Percentiles rank a stretch among this genome's conserved stretches.
phyloP scores from a whole-genome alignment of 768 basidiomycete genomes.

The Austroboletus festivus region DNA sequence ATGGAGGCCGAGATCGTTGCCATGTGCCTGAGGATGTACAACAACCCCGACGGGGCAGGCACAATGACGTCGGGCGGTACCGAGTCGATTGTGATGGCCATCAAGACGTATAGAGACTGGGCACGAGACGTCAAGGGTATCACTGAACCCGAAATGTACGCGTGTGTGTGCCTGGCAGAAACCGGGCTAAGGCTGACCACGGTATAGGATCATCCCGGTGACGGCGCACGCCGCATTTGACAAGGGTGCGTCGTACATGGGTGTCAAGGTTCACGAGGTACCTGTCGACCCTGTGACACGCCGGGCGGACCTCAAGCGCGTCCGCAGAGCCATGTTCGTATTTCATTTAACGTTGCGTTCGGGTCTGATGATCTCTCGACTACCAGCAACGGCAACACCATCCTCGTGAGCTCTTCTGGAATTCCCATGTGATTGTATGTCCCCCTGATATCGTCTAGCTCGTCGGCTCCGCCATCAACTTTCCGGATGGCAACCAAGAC shows the following conservation, averaged over 20 bases:
- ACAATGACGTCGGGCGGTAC: slow-evolving; percentile 95
- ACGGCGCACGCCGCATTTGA: slow-evolving; percentile 94
- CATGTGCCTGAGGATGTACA: slow-evolving; percentile 83
- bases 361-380: slow-evolving; percentile 5
- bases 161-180: no score
- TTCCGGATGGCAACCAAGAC: slow-evolving; percentile 84
- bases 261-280: slow-evolving; percentile 84
- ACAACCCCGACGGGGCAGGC: slow-evolving; percentile 82
- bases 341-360: not conserved
- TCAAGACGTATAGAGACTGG: slow-evolving; percentile 95
- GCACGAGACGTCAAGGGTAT: slow-evolving; percentile 82
- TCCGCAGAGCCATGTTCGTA: slow-evolving; percentile 84
- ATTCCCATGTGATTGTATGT: no score
- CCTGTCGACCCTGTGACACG: slow-evolving; percentile 78
- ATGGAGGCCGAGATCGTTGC: slow-evolving; percentile 97
- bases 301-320: slow-evolving; percentile 70
- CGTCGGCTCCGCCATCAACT: slow-evolving; percentile 83
- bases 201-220: slow-evolving; percentile 68
- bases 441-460: slow-evolving; percentile 41
- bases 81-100: slow-evolving; percentile 92
- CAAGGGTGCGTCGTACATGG: slow-evolving; percentile 86
- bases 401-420: slow-evolving; percentile 53
- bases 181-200: not conserved
- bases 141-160: slow-evolving; percentile 88
- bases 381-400: slow-evolving; percentile 78